Evolutionary conservation across 1,284 basidiomycete species (phyloP).

Genomic region (Fomitopsis palustris): DNA sequence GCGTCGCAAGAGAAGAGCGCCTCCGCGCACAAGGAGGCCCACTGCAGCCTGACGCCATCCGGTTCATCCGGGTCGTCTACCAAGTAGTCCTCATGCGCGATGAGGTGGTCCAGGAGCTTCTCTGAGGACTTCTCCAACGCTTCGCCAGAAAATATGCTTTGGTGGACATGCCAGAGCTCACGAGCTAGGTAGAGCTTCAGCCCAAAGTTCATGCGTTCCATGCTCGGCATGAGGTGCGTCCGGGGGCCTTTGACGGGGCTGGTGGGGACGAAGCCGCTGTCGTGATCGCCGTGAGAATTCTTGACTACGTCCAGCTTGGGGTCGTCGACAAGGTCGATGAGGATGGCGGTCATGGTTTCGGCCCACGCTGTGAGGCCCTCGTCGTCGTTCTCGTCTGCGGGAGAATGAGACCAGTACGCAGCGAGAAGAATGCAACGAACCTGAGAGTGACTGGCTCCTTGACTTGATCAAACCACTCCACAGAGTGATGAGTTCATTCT

Average conservation of each 20-base stretch:
- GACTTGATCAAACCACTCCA: conserved; percentile 41
- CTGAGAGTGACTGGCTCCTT: conserved; percentile 23
- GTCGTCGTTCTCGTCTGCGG: conserved; percentile 31
- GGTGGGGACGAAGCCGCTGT: conserved; percentile 12
- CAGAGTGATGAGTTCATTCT: conserved; percentile 36
- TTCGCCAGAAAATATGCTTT: conserved; percentile 28
- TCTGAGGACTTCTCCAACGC: conserved; percentile 33
- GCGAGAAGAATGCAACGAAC: neutral
- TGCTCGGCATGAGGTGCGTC: conserved; percentile 9
- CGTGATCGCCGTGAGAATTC: conserved; percentile 24
- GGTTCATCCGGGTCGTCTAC: conserved; percentile 38
- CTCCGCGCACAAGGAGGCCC: conserved; percentile 60
- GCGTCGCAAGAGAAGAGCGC: conserved; percentile 38
- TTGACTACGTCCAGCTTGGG: conserved; percentile 42
- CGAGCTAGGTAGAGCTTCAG: conserved; percentile 51
- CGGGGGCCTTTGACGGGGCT: conserved; percentile 15
- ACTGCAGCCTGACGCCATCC: conserved; percentile 43
- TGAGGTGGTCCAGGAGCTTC: conserved; percentile 43
- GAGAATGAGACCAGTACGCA: conserved; percentile 3
- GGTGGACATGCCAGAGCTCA: conserved; percentile 51
- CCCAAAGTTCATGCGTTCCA: conserved; percentile 33
- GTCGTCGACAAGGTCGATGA: conserved; percentile 51
- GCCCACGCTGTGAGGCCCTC: conserved; percentile 37
- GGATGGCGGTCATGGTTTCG: conserved; percentile 36
- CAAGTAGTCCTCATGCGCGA: conserved; percentile 44